Base-by-base conservation (phyloP, 345 rosid species). In the Barbarea vulgaris region DNA sequence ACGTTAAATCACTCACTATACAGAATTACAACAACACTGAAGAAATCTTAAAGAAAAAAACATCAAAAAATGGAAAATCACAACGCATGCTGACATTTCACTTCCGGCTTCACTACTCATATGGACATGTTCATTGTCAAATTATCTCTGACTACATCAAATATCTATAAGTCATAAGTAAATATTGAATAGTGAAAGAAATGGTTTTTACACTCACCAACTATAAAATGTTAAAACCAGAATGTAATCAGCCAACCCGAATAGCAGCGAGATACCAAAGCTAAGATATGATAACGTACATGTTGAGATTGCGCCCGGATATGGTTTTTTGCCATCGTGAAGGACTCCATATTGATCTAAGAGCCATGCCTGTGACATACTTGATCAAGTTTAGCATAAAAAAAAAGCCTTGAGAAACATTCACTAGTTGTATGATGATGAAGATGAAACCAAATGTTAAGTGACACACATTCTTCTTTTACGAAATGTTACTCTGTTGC, bases 291-390 rank as follows among this genome's bases (percentile, higher is more conserved):
- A 73, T 51, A 72, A 81, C 96, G 57, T 88, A 95, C 97, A 81
- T 9, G 97, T 84, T 11, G 93, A 85, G 73, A 91, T 87, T 2
- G 97, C 97, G 9, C 95, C 97, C 0, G 97, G 97, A 76, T 91
- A 95, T 37, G 99, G 97, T 44, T 86, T 83, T 69, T 88, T 91
- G 41, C 96, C 97, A 74, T 94, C 97, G 70, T 91, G 99, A 78
- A 94, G 99, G 17, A 94, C 97, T 62, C 99, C 99, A 69, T 86
- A 95, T 69, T 95, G 99, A 86, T 92, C 99, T 73, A 95, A 81
- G 52, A 95, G 84, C 99, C 97, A 95, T 24, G 91, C 97, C 99
- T 94, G 84, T 31, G 14, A 31, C 64, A 21, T 39, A 44, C 70
- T 47, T 64, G 22, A 65, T 21, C 54, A 67, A 64, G 17, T 28